These are phyloP conservation scores for Musa schizocarpa DNA, from an alignment of 176 grass and related monocot genomes.

Conservation along the genomic window DNA sequence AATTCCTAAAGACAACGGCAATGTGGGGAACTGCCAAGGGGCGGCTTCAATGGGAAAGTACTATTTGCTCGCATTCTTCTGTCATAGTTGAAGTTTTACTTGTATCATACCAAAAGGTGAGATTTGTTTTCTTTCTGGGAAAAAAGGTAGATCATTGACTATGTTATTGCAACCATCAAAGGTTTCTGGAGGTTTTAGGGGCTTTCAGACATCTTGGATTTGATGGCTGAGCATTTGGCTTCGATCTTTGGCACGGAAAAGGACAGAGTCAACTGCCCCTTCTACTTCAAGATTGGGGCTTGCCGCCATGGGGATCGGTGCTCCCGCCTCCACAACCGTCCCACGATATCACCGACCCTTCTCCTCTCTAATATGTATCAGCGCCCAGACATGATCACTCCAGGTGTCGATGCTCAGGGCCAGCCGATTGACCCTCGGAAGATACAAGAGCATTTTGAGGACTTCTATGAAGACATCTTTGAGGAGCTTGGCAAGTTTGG, in stretches of 20 bases:
- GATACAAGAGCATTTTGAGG: constrained; percentile 91
- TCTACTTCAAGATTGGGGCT: constrained; percentile 80
- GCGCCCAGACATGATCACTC: constrained; percentile 68
- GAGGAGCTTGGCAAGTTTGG: constrained; percentile 80
- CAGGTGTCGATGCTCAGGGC: constrained; percentile 56
- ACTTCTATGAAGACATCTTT: constrained; percentile 94
- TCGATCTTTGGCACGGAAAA: constrained; percentile 82
- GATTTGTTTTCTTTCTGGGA: background rate
- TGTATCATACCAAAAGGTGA: background rate
- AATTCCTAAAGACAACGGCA: too few relatives aligned
- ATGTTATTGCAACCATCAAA: background rate
- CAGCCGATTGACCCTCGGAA: constrained; percentile 49
- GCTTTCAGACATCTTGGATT: background rate
- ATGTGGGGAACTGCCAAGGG: too few relatives aligned
- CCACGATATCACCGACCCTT: constrained; percentile 56
- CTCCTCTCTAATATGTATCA: constrained; percentile 78
- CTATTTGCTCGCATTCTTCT: background rate
- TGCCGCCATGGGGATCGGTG: constrained; percentile 64
- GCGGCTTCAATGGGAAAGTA: too few relatives aligned
- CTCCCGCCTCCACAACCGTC: constrained; percentile 68
- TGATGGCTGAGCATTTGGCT: constrained; percentile 64
- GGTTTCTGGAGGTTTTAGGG: background rate
- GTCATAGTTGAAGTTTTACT: background rate
- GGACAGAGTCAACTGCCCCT: constrained; percentile 78
- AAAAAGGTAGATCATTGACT: background rate